Base-by-base conservation (phyloP, 768 basidiomycete genomes). In the Lactarius sanguifluus region DNA sequence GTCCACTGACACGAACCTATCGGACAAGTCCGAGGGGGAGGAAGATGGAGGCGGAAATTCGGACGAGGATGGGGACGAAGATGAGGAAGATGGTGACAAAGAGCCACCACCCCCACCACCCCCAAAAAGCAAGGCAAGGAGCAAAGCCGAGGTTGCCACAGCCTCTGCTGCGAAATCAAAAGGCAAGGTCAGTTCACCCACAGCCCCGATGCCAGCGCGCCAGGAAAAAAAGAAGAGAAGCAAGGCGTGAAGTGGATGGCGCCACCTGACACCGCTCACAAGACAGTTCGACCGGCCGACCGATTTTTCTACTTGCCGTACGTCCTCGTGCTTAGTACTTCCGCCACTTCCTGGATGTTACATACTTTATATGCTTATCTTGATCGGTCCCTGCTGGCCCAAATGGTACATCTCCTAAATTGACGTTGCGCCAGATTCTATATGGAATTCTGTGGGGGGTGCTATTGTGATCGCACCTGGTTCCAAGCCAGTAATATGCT, bases 151-250 rank as follows among this genome's bases (percentile, higher is more conserved):
- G 59, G 28, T 40, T 20, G 69, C 66, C 16, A 57, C 67, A 43
- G 9, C 40, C 50, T 41, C 59, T 40, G 38, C 34, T 59, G 59
- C 25, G 16, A 65, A 60, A 38, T 43, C 65, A 57, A 67, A 67
- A 58, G 18, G 65, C 25, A 64, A 59, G 64, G 38, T 47, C 36
- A 64, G 58, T 57, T 47, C 57, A 12, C 30, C 66, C 32, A 47
- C 58, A 45, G 62, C 20, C 34, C 57, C 57, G 15, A 34, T 55
- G 41, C 52, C 62, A 43, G 58, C 66, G 41, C 73, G 75, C 77
- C 71, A 72, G 55, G 73, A 79, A 43, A 80, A 77, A 63, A 82
- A 81, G 74, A 85, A 85, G 74, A 74, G 79, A 67, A 77, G 77
- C 68, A 76, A 73, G 67, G 71, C 75, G 32, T 78, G 80, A 66